These are phyloP conservation scores for Lunasporangiospora selenospora DNA, from an alignment of 192 early-diverging fungal genomes.

Conservation along the genomic window DNA sequence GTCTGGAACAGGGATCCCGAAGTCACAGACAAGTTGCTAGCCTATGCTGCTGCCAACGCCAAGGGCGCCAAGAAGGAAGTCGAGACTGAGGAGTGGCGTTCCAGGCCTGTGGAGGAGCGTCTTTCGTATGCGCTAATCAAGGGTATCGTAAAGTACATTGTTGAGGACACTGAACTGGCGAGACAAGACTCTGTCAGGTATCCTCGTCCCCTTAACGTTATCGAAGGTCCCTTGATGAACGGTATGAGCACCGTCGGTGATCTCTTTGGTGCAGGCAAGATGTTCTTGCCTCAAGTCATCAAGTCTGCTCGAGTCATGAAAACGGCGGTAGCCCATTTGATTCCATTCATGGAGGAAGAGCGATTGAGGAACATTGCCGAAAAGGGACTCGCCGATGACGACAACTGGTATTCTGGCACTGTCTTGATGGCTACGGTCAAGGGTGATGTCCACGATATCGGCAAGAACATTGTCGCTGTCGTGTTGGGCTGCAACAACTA, in stretches of 20 bases:
- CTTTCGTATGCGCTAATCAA: slow-evolving; percentile 89
- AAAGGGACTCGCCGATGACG: slow-evolving; percentile 58
- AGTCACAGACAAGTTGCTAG: slow-evolving; percentile 92
- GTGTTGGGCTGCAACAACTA: slow-evolving; percentile 99
- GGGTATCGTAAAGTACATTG: slow-evolving; percentile 92
- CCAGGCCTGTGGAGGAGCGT: slow-evolving; percentile 72
- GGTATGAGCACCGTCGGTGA: slow-evolving; percentile 96
- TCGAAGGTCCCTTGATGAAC: slow-evolving; percentile 95
- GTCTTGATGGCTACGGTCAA: slow-evolving; percentile 96
- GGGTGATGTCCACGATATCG: slow-evolving; percentile 98
- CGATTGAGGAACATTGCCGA: slow-evolving; percentile 73
- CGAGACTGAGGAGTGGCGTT: slow-evolving; percentile 90
- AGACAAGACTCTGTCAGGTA: slow-evolving; percentile 74
- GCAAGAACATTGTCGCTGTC: slow-evolving; percentile 97
- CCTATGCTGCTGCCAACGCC: slow-evolving; percentile 84
- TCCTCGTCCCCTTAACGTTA: slow-evolving; percentile 92
- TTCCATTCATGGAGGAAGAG: slow-evolving; percentile 94
- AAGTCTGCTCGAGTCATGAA: slow-evolving; percentile 98
- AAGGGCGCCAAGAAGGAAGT: slow-evolving; percentile 74
- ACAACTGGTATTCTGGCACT: slow-evolving; percentile 86
- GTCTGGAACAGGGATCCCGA: slow-evolving; percentile 93
- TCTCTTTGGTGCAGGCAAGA: slow-evolving; percentile 92
- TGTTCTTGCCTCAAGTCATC: slow-evolving; percentile 99
- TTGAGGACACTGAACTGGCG: slow-evolving; percentile 95
- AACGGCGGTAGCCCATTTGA: slow-evolving; percentile 95